Evolutionary conservation across 2,329 filamentous ascomycete species (phyloP), one percentile per base, ranked within the genome.

Genomic region (Phoma sp.): DNA sequence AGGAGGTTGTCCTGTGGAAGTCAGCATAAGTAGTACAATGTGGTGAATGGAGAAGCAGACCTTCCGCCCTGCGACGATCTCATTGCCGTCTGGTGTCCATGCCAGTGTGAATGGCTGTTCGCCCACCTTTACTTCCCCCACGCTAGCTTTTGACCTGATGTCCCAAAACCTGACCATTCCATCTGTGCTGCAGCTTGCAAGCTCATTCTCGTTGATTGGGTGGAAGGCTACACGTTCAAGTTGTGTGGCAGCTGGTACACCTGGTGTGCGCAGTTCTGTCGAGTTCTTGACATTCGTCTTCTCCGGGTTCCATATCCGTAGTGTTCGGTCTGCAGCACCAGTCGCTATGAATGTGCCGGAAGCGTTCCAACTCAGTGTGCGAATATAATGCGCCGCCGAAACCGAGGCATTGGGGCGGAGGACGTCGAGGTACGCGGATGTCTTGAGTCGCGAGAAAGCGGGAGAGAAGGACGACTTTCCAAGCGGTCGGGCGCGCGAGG

Each of bases 341-440:
- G 93, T 96, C 0, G 93, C 93, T 56, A 98, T 87, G 55, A 95
- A 81, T 7, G 86, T 89, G 28, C 93, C 92, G 0, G 91, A 81
- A 0, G 93, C 91, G 61, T 93, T 96, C 93, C 93, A 98, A 32
- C 90, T 88, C 61, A 98, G 87, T 1, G 89, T 88, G 33, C 90
- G 87, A 51, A 96, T 69, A 55, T 64, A 73, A 46, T 75, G 74
- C 30, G 65, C 63, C 11, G 67, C 64, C 7, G 72, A 68, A 11
- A 72, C 66, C 7, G 67, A 62, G 20, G 65, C 68, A 6, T 66
- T 65, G 0, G 72, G 67, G n/a, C 73, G 69, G 15, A 62, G 60
- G 32, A 68, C 68, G 60, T 81, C 78, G 56, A 68, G 67, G 76
- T 95, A 95, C 15, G 84, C 81, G 64, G 90, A 87, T 18, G 87